Evolutionary conservation across 2,329 filamentous ascomycete genomes (phyloP), one percentile per base, ranked within the genome.

Genomic region (Blastomyces parvus): DNA sequence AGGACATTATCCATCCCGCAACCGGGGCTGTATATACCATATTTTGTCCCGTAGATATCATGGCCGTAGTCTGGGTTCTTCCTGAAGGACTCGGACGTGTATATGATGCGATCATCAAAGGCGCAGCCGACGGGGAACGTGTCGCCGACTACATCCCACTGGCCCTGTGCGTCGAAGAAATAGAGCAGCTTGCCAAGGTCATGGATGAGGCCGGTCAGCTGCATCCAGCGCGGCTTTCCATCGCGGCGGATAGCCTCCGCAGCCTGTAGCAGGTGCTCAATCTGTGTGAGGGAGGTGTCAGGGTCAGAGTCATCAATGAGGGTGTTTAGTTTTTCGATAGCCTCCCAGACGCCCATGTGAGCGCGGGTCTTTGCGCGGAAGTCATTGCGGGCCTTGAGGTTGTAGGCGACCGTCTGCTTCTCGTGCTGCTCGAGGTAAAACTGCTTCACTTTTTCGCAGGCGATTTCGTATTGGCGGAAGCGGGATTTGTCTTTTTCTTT

Each of bases 221-320:
- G 78, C 78, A 80, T 80, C 77, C 78, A 79, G 63, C 78, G 72
- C 22, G 78, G 78, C 68, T 79, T 79, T 60, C 77, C 77, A 74
- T 96, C 91, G 59, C 88, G 86, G 38, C 91, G 88, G 73, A 96
- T 94, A 17, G 91, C 91, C 78, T 96, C 91, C 61, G 91, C 91
- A 22, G 88, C 87, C 75, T 96, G 91, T 19, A 96, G 84, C 38
- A 96, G 83, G 76, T 96, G 91, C 77, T 95, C 88, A 73, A 96
- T 95, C 79, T 96, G 91, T 36, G 86, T 88, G 66, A 96, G 86
- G 58, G 84, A 86, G 56, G 91, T 96, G 78, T 96, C 91, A 1
- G 91, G 91, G 79, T 96, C 91, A 25, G 88, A 91, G 77, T 95
- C 89, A 78, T 96, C 91, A 74, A 96, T 89, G 61, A 96, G 83